Evolutionary conservation across 2,329 filamentous ascomycete species (phyloP), one percentile per base, ranked within the genome.

Genomic region (Diaporthe caulivora): DNA sequence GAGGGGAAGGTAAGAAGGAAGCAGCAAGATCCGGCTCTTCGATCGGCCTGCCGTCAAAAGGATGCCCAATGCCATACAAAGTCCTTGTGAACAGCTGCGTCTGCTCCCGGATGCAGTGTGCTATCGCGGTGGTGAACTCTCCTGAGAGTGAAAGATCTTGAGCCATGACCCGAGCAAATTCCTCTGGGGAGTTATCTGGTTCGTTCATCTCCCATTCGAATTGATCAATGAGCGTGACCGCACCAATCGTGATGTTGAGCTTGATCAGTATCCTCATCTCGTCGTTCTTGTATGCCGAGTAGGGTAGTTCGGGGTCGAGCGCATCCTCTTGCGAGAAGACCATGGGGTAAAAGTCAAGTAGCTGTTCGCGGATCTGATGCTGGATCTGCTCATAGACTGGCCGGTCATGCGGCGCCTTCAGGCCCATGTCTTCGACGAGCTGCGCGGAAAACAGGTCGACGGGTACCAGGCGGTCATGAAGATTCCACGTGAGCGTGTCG

Each of bases 191-290:
- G 82, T 99, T 99, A 71, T 93, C 86, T 0, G 95, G 93, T 81
- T 98, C 97, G 83, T 98, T 98, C 81, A 98, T 95, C 78, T 99
- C 97, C 97, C 97, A 99, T 83, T 99, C 97, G 75, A 99, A 98
- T 81, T 98, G 97, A 80, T 99, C 97, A 47, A 98, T 93, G 34
- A 99, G 87, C 0, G 95, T 98, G 80, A 97, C 94, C 76, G 94
- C 93, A 53, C 96, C 97, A 80, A 99, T 98, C 9, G 97, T 98
- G 80, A 99, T 98, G 83, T 98, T 98, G 67, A 99, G 88, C 83
- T 98, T 98, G 83, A 99, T 91, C 55, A 97, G 86, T 77, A 99
- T 94, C 67, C 97, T 93, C 96, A 99, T 98, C 85, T 99, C 97
- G 81, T 99, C 97, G 80, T 99, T 98, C 84, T 98, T 98, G 86